These are phyloP conservation scores for Backusella tuberculispora DNA, from an alignment of 192 early-diverging fungal species.

Conservation along the genomic window DNA sequence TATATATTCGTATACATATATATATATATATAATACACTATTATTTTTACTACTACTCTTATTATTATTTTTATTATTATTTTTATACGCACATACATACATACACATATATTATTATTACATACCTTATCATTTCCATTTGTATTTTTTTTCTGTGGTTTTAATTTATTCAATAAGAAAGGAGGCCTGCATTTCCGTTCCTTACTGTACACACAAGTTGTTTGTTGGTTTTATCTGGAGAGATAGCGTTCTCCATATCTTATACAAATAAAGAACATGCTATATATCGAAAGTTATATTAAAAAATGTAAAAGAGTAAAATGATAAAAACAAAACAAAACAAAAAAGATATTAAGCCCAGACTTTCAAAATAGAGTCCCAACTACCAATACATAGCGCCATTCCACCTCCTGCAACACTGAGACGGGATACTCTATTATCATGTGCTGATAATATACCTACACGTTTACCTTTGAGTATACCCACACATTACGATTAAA, in stretches of 20 bases:
- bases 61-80: background rate
- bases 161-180: slow-evolving; percentile 3
- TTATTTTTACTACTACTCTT: slow-evolving; percentile 2
- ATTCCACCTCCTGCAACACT: slow-evolving; percentile 96
- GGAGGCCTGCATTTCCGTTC: background rate
- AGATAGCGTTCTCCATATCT: background rate
- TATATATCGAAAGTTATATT: background rate
- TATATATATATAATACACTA: background rate
- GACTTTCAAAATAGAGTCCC: slow-evolving; percentile 97
- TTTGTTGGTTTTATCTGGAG: background rate
- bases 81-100: background rate
- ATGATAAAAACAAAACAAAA: background rate
- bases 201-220: background rate
- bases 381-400: slow-evolving; percentile 96
- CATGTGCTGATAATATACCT: slow-evolving; percentile 89
- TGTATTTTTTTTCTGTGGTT: slow-evolving; percentile 12
- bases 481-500: slow-evolving; percentile 99
- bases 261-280: background rate
- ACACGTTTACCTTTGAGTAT: slow-evolving; percentile 94
- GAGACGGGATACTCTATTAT: slow-evolving; percentile 95
- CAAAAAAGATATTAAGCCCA: slow-evolving; percentile 29
- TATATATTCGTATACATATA: background rate
- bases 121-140: background rate
- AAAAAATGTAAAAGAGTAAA: background rate
- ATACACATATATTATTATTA: background rate